phyloP scores from a whole-genome alignment of 2,329 filamentous ascomycete species.

The Ophiosphaerella narmari region DNA sequence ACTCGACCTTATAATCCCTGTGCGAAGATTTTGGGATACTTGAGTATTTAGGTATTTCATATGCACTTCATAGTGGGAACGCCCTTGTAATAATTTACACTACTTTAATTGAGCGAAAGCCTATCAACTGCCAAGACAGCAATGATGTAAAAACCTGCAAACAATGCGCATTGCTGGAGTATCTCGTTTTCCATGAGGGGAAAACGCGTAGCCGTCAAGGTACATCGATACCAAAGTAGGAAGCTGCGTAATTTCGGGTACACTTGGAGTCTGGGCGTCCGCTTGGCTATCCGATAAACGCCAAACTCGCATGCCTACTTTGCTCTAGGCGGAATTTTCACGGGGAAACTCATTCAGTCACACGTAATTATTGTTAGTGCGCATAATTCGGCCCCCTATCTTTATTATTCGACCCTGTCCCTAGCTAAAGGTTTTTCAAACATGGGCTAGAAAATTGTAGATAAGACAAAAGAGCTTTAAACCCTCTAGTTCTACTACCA shows the following conservation, averaged over 20 bases:
- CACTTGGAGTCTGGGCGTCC: constrained; percentile 7
- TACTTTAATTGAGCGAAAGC: not conserved
- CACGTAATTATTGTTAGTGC: too few relatives aligned
- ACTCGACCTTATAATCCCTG: too few relatives aligned
- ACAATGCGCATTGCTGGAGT: not conserved
- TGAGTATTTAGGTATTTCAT: too few relatives aligned
- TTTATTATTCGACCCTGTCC: too few relatives aligned
- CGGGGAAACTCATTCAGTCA: not conserved
- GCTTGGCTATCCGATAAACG: constrained; percentile 9
- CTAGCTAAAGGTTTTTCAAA: too few relatives aligned
- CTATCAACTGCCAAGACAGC: constrained; percentile 4
- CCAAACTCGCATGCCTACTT: constrained; percentile 5
- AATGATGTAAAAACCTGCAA: constrained; percentile 1
- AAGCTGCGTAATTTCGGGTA: constrained; percentile 15
- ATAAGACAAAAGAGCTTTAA: too few relatives aligned
- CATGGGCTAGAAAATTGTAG: too few relatives aligned
- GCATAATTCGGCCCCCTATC: too few relatives aligned
- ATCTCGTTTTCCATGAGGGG: constrained; percentile 9
- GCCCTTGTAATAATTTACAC: not conserved
- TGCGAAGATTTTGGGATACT: too few relatives aligned
- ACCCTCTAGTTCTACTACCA: too few relatives aligned
- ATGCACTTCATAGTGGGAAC: not conserved
- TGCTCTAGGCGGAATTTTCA: not conserved
- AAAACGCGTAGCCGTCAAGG: constrained; percentile 18
- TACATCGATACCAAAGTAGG: constrained; percentile 20